A percentile compares a stretch with the other conserved stretches of the same genome.
These are phyloP conservation scores for Colletotrichum falcatum DNA, from an alignment of 2,329 filamentous ascomycete species.

Conservation along the genomic window DNA sequence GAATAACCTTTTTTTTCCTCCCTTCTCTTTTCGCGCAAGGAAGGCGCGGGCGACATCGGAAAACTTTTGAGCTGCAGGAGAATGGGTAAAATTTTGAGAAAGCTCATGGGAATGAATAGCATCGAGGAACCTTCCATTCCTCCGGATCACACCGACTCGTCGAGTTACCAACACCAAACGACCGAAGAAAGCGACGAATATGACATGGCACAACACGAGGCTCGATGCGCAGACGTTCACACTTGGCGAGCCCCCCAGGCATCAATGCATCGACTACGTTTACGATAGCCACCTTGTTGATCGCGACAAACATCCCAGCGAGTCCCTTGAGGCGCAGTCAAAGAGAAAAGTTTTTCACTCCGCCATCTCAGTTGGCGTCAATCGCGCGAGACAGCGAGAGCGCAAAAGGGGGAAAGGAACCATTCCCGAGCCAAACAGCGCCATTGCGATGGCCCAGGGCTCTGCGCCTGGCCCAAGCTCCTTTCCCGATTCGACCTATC, in stretches of 20 bases:
- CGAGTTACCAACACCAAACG: conserved; percentile 4
- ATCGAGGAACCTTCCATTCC: conserved; percentile 1
- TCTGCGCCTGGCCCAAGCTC: conserved; percentile 32
- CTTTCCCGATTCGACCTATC: conserved; percentile 24
- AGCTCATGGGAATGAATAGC: conserved; percentile 2
- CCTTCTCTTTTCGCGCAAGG: too few species aligned
- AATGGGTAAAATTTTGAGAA: neutral
- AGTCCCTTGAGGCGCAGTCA: conserved; percentile 1
- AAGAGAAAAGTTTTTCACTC: conserved; percentile 2
- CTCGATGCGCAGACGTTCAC: neutral
- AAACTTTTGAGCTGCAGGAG: neutral
- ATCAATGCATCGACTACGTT: conserved; percentile 6
- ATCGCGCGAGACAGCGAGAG: neutral
- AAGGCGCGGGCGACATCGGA: conserved; percentile 14
- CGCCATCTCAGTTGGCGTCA: conserved; percentile 28
- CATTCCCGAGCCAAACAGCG: neutral
- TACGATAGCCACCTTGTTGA: neutral
- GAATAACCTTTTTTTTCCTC: too few species aligned
- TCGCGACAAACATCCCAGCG: conserved; percentile 7
- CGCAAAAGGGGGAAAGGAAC: neutral
- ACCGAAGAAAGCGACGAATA: neutral
- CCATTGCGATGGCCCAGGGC: conserved; percentile 5
- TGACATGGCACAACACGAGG: neutral
- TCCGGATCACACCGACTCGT: neutral
- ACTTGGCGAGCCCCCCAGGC: neutral